These are phyloP conservation scores for Cyclotella cryptica DNA, from an alignment of 108 stramenopile species.

Conservation along the genomic window DNA sequence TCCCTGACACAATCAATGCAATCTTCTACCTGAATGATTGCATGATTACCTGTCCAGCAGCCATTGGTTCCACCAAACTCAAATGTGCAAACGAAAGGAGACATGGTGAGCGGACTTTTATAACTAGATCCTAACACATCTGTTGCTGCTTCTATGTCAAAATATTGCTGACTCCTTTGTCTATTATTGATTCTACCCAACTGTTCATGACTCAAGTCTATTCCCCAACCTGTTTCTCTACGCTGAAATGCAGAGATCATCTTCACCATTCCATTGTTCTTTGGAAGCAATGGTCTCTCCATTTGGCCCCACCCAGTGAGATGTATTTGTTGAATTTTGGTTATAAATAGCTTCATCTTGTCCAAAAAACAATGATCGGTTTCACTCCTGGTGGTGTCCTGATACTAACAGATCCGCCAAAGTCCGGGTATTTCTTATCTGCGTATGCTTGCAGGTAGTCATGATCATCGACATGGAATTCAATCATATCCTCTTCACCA, in stretches of 20 bases:
- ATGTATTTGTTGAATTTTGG: too few species aligned
- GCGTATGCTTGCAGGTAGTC: too few species aligned
- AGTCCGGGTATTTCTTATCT: too few species aligned
- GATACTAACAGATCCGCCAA: too few species aligned
- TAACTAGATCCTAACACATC: neutral
- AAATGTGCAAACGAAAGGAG: neutral
- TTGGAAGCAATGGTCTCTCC: too few species aligned
- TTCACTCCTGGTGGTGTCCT: too few species aligned
- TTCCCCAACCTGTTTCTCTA: neutral
- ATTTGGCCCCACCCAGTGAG: too few species aligned
- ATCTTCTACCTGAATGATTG: constrained; percentile 3
- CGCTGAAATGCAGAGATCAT: neutral
- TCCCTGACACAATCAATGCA: neutral
- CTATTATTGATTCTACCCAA: neutral
- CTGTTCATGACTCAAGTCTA: neutral
- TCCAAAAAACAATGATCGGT: too few species aligned
- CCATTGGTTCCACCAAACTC: neutral
- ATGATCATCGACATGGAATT: too few species aligned
- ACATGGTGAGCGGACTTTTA: neutral
- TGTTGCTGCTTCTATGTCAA: neutral
- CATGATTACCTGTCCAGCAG: neutral
- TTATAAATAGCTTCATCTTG: too few species aligned
- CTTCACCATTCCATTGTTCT: neutral
- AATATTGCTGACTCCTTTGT: neutral
- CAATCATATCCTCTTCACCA: too few species aligned